These are phyloP conservation scores for Pythium monospermum DNA, from an alignment of 352 stramenopile genomes.

Conservation along the genomic window DNA sequence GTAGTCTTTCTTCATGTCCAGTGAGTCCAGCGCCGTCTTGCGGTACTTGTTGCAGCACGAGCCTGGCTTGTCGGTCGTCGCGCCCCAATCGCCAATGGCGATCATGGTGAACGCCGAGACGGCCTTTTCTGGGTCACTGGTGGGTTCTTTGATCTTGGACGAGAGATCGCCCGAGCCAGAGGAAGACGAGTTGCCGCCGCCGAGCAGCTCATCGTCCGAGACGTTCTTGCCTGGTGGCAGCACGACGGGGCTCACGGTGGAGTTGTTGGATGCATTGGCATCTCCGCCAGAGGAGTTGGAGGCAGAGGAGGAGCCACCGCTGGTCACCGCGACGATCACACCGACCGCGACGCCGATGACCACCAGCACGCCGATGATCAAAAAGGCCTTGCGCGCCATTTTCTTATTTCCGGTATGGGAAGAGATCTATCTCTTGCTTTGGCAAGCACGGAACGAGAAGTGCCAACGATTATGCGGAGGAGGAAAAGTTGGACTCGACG, in stretches of 20 bases:
- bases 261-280: not conserved
- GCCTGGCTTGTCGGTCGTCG: constrained; percentile 80
- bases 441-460: constrained; percentile 14
- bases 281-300: not conserved
- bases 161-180: constrained; percentile 20
- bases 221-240: constrained; percentile 19
- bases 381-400: constrained; percentile 54
- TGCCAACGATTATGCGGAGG: too few relatives aligned
- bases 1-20: constrained; percentile 87
- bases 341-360: constrained; percentile 58
- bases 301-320: constrained; percentile 19
- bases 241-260: constrained; percentile 2
- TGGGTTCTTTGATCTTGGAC: constrained; percentile 35
- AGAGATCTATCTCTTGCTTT: not conserved
- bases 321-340: constrained; percentile 63
- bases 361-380: constrained; percentile 64
- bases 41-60: constrained; percentile 89
- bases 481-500: too few relatives aligned
- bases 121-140: constrained; percentile 49
- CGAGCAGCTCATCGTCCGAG: constrained; percentile 41
- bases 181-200: constrained; percentile 21
- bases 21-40: constrained; percentile 68
- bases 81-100: constrained; percentile 84
- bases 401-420: too few relatives aligned
- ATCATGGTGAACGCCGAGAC: constrained; percentile 63